Evolutionary conservation across 192 early-diverging fungal genomes (phyloP).

Genomic region (Umbelopsis ramanniana): DNA sequence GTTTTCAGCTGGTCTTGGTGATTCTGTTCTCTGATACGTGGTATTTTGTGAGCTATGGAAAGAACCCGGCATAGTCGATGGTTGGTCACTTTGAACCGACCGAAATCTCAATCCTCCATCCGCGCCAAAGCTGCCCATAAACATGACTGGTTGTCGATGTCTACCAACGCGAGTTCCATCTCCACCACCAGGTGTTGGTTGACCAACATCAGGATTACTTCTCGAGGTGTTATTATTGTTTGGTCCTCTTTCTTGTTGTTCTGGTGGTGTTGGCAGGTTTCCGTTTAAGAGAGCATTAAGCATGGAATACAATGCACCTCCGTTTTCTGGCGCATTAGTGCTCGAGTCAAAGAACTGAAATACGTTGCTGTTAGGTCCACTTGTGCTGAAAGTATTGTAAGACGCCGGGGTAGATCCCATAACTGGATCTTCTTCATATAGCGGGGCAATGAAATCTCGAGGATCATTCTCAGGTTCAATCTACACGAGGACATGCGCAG

Average conservation of each 20-base stretch:
- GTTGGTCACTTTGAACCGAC: neutral
- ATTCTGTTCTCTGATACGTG: neutral
- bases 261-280: neutral
- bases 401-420: neutral
- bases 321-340: neutral
- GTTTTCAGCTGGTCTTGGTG: neutral
- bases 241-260: neutral
- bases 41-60: neutral
- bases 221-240: neutral
- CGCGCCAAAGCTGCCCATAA: slow-evolving; percentile 8
- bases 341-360: slow-evolving; percentile 5
- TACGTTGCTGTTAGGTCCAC: neutral
- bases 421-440: slow-evolving; percentile 21
- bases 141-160: slow-evolving; percentile 11
- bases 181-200: neutral
- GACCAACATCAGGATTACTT: neutral
- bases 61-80: neutral
- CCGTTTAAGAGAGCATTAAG: slow-evolving; percentile 18
- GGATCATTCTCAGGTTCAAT: slow-evolving; percentile 51
- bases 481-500: slow-evolving; percentile 28
- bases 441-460: slow-evolving; percentile 37
- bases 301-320: slow-evolving; percentile 16
- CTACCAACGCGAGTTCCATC: slow-evolving; percentile 8
- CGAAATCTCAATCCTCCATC: slow-evolving; percentile 19
- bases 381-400: neutral